phyloP scores from a whole-genome alignment of 768 basidiomycete species.

The Ramaria sp. region DNA sequence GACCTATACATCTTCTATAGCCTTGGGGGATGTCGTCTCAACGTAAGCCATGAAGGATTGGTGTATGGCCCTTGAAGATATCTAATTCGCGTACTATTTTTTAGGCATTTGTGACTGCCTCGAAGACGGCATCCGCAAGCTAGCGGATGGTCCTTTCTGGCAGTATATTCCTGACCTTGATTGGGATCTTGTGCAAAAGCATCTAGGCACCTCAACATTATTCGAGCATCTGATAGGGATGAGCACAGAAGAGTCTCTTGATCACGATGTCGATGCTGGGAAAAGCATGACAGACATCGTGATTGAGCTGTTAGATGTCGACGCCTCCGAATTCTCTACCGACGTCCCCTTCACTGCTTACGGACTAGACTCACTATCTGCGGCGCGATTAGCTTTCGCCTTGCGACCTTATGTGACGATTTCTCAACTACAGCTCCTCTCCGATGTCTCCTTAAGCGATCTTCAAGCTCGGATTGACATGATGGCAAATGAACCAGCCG shows the following conservation, averaged over 20 bases:
- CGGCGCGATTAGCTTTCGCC: conserved; percentile 9
- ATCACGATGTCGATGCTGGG: background rate
- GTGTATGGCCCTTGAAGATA: background rate
- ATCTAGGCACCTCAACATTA: conserved; percentile 15
- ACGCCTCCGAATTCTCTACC: conserved; percentile 5
- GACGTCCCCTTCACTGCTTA: conserved; percentile 11
- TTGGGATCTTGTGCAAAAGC: conserved; percentile 18
- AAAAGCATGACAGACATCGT: background rate
- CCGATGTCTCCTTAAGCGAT: conserved; percentile 7
- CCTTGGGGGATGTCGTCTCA: conserved; percentile 14
- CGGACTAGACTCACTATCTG: conserved; percentile 12
- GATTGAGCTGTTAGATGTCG: conserved; percentile 7
- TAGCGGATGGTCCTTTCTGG: conserved; percentile 16
- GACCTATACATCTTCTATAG: conserved; percentile 1
- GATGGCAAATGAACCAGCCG: background rate
- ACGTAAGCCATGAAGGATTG: conserved; percentile 3
- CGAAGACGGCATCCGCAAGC: conserved; percentile 22
- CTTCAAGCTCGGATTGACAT: background rate
- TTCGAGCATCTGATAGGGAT: conserved; percentile 16
- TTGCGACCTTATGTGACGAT: conserved; percentile 7
- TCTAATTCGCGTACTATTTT: background rate
- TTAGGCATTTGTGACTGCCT: conserved; percentile 22
- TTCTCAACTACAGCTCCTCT: conserved; percentile 10
- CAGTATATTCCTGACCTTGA: conserved; percentile 25
- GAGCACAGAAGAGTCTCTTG: background rate